Evolutionary conservation across 2,329 filamentous ascomycete genomes (phyloP), one percentile per base, ranked within the genome.

Genomic region (Fusarium heterosporum): DNA sequence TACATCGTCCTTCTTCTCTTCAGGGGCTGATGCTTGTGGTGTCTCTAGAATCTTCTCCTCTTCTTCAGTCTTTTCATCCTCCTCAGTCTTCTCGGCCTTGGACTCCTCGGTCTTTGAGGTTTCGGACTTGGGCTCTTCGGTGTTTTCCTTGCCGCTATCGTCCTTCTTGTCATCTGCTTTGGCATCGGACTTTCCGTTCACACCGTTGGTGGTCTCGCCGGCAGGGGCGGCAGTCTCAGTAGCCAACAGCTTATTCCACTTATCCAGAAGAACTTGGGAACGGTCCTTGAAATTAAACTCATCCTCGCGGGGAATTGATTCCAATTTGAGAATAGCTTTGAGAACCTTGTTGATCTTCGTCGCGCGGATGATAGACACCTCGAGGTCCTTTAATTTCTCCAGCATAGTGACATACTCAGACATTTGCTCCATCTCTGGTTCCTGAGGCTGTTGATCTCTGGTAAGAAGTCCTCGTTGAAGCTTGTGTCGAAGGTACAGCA

Each of bases 261-360:
- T 91, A 68, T 90, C 89, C n/a, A 98, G 83, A 46, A 99, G 84
- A 8, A 86, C 84, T 68, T 91, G 86, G 34, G 93, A 94, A 50
- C 96, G 90, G 68, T 89, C 83, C 82, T 96, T 96, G 87, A 99
- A 97, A 55, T 91, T 82, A 78, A 90, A 96, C 69, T 97, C 92
- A 34, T 94, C 92, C 68, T 99, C 96, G 63, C 90, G 90, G 7
- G 94, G 94, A 70, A 99, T 97, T 5, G 85, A 85, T 41, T 90
- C 86, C 10, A 99, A 84, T 82, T 97, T 97, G 73, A 97, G 83
- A 69, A 99, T 96, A 6, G 91, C 93, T 82, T 96, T 97, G 57
- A 99, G 85, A 12, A 99, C 95, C 82, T 99, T 99, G 87, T 98
- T 95, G 79, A 99, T 97, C 85, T 98, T 99, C 64, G 96, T 99